Conservation (phyloP, 179 eudicot genomes). For the Drosera spatulata region DNA sequence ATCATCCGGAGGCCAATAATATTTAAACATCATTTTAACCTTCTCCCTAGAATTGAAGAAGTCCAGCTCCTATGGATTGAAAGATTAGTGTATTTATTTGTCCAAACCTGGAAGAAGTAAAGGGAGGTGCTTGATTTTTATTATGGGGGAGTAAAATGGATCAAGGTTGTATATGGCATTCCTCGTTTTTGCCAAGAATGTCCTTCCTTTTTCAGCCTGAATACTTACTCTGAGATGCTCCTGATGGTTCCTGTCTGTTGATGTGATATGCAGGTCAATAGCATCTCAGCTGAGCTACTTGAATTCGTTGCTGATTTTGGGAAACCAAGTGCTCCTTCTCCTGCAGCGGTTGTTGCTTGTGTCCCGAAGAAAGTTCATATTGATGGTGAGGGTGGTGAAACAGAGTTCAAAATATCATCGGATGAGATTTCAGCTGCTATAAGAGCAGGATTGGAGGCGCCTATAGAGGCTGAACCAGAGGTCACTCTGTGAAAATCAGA, state of each 20-base stretch:
- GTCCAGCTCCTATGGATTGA: too few relatives aligned
- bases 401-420: constrained; percentile 64
- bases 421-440: constrained; percentile 81
- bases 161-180: too few relatives aligned
- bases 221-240: background rate
- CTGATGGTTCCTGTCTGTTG: background rate
- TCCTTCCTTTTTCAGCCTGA: constrained; percentile 4
- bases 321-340: constrained; percentile 83
- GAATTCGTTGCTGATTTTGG: constrained; percentile 91
- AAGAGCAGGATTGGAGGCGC: constrained; percentile 72
- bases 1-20: too few relatives aligned
- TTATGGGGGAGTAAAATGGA: too few relatives aligned
- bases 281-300: constrained; percentile 74
- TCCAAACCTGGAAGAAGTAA: too few relatives aligned
- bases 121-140: too few relatives aligned
- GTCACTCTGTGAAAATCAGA: constrained; percentile 17
- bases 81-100: too few relatives aligned
- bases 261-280: constrained; percentile 57
- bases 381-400: constrained; percentile 79
- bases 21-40: too few relatives aligned
- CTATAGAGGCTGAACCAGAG: constrained; percentile 96
- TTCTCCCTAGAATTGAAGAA: too few relatives aligned
- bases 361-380: constrained; percentile 81
- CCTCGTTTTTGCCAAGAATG: too few relatives aligned
- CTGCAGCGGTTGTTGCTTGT: constrained; percentile 99